Evolutionary conservation across 169 alveolate genomes (phyloP), one percentile per base, ranked within the genome.

Genomic region (Cryptosporidium meleagridis): DNA sequence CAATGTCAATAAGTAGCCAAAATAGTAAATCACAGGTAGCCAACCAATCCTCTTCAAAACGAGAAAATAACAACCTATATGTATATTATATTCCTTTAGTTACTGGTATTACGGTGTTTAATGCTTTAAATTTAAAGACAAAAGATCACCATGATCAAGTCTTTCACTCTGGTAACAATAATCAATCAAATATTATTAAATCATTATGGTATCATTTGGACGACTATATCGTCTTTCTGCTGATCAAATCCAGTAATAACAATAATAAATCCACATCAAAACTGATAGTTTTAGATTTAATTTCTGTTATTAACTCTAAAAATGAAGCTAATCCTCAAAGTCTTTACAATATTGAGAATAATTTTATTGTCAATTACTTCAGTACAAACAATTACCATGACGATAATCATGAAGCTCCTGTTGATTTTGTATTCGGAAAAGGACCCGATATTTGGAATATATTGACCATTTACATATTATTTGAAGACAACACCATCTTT

Each of bases 361-460:
- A 55, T 45, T 45, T 3, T 45, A 45, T 45, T 45, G 0, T 12
- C 14, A 45, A 45, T 16, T 45, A 45, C 14, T 45, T 12, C 16
- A 21, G 14, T 55, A 18, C 21, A 55, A 67, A 39, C 4, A 21
- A 31, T 33, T 1, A 10, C 33, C n/a, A 69, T 14, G 12, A 0
- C 7, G 26, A 9, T 33, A 53, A 23, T 41, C 8, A 41, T 41
- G 0, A 41, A 41, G 9, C 1, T 55, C 61, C 86, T 31, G 69
- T 80, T 3, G 89, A 80, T 31, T 80, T 80, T 62, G 23, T 44
- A 18, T 80, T 61, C 41, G 89, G 89, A 23, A 80, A 55, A 62
- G 89, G 89, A 26, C 89, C 89, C 7, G 89, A 80, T 62, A 14
- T 80, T 14, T 80, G 89, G 89, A 80, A 80, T 62, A 80, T 80